phyloP scores from a whole-genome alignment of 2,329 filamentous ascomycete genomes.

The Apiospora phragmitis region DNA sequence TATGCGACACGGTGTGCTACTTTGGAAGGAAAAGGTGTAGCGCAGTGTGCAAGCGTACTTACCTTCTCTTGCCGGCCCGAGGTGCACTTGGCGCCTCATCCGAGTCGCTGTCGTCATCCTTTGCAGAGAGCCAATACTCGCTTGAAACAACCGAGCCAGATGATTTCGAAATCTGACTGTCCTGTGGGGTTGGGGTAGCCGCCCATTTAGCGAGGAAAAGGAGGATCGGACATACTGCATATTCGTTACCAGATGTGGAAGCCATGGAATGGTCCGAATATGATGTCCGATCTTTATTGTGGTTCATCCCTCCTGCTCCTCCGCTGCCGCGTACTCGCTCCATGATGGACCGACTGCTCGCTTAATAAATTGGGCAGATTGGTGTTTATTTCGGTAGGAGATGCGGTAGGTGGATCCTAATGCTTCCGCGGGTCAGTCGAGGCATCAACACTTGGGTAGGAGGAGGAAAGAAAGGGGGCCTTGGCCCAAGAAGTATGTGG shows the following conservation, averaged over 20 bases:
- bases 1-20: neutral
- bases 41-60: neutral
- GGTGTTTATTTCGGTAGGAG: neutral
- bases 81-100: neutral
- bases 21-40: neutral
- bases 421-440: neutral
- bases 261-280: neutral
- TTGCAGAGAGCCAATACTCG: neutral
- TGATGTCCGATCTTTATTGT: neutral
- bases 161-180: neutral
- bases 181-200: neutral
- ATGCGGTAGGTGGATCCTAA: neutral
- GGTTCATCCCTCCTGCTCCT: neutral
- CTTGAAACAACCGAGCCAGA: neutral
- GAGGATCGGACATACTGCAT: neutral
- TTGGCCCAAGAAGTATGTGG: neutral
- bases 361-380: neutral
- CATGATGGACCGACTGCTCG: neutral
- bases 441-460: neutral
- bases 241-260: constrained; percentile 5
- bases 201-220: neutral
- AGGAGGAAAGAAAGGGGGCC: neutral
- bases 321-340: neutral
- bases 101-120: neutral
- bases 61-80: neutral